Base-by-base conservation (phyloP, 1,284 basidiomycete species). In the Phlebopus sp. region DNA sequence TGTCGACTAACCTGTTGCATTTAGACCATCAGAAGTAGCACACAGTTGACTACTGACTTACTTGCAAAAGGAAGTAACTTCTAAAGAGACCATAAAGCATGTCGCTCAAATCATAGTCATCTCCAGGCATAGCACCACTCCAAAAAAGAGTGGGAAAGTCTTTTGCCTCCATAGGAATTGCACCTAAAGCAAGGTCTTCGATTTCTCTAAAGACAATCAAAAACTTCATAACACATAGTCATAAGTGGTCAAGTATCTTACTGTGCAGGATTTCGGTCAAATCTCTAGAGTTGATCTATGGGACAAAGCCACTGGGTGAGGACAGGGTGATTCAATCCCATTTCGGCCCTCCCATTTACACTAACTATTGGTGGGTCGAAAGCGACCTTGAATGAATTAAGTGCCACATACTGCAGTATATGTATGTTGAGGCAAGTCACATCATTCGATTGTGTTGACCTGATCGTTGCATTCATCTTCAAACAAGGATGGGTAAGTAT, bases 321-420 rank as follows among this genome's bases (percentile, higher is more conserved):
- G 11, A 37, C 7, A 0, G 45, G 45, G n/a, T 46, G 45, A 8
- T 46, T 46, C 3, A 11, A 11, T 11, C 45, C 45, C 45, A 46
- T 1, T 5, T 43, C 18, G 18, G 44, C 21, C n/a, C 31, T 32
- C 9, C 31, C 31, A 15, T 32, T 32, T 11, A 13, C 10, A 32
- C 21, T 23, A 23, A 23, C 21, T 23, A 32, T 27, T 14, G 44
- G 2, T 46, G 37, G 44, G 5, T 6, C 9, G 6, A 39, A 21
- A 13, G 36, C 5, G 23, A 13, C 15, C 10, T 4, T 32, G 31
- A 15, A 32, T 9, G 8, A 8, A 32, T 39, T 30, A n/a, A 19
- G 19, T 19, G 35, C 44, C 8, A 35, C 27, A 13, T 39, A 45
- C 15, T 27, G 36, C 10, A 13, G 36, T 1, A 45, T 45, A 18